Base-by-base conservation (phyloP, 371 early-diverging fungal species). In the Ordospora colligata region DNA sequence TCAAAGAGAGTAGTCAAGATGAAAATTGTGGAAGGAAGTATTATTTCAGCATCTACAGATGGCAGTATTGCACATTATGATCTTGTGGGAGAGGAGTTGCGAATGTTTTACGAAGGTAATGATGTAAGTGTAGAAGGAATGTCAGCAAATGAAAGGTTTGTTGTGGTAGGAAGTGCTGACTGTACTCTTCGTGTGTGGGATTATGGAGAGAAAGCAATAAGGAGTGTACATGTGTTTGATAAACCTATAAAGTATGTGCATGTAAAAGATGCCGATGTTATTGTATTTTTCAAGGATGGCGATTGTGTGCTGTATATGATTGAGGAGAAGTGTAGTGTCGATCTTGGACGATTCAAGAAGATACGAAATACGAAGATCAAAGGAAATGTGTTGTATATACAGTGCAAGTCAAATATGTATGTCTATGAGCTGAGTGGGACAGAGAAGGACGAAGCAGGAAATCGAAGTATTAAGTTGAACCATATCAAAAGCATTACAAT, bases 321-420 rank as follows among this genome's bases (percentile, higher is more conserved):
- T 10, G 46, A 52, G 17, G 47, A 25, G 8, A 67, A 47, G 19
- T 17, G 51, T 8, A 23, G 25, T 9, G 46, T 12, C 2, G 23
- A 17, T 0, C 67, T 66, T 25, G 51, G 42, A 25, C 68, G 45
- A 22, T 76, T 72, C 51, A 76, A 71, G 42, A 80, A 80, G 45
- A 58, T 67, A 23, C 73, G 69, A 51, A 67, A 58, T 42, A 63
- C 71, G 14, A 69, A 53, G 11, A 2, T 27, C 1, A 44, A 25
- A n/a, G 73, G 27, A 14, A 47, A 63, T 21, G 63, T 5, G 21
- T 1, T 80, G 23, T 50, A 51, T 27, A 43, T 80, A 23, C 67
- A 72, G n/a, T 45, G 21, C 40, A 51, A 58, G 10, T 75, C 62
- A 8, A 73, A 80, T 44, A 47, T 65, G n/a, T 66, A 17, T 51